Conservation (phyloP, 495 filamentous ascomycete species). For the Annulohypoxylon nitens region DNA sequence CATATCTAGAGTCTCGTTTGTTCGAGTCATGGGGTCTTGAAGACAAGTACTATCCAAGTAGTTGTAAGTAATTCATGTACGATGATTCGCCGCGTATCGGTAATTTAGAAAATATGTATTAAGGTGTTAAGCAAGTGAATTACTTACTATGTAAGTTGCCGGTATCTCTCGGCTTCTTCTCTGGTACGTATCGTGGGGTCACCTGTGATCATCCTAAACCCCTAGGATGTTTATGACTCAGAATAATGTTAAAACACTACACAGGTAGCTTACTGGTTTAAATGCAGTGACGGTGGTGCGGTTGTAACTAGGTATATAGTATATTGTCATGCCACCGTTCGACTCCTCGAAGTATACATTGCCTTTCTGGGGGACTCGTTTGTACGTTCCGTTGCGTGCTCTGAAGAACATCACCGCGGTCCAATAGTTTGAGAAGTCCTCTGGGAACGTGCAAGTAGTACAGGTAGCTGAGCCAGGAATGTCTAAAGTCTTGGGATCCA, state of each 20-base stretch:
- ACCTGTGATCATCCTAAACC: slow-evolving; percentile 52
- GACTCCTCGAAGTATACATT: slow-evolving; percentile 55
- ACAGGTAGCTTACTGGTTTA: slow-evolving; percentile 39
- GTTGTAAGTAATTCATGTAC: neutral
- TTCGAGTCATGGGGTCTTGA: slow-evolving; percentile 49
- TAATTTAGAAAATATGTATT: too few species aligned
- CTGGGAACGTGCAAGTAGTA: slow-evolving; percentile 52
- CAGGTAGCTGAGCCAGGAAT: slow-evolving; percentile 50
- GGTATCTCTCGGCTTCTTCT: slow-evolving; percentile 47
- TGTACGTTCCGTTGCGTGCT: slow-evolving; percentile 53
- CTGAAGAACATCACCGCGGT: slow-evolving; percentile 53
- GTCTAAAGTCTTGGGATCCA: slow-evolving; percentile 49
- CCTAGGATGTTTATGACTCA: slow-evolving; percentile 32
- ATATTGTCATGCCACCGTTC: slow-evolving; percentile 56
- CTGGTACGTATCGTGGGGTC: slow-evolving; percentile 47
- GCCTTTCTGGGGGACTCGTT: slow-evolving; percentile 51
- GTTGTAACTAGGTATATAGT: slow-evolving; percentile 57
- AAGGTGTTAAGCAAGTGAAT: neutral
- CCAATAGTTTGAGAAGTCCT: slow-evolving; percentile 60
- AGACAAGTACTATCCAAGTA: slow-evolving; percentile 42
- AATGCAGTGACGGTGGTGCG: slow-evolving; percentile 53
- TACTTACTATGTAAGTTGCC: slow-evolving; percentile 51
- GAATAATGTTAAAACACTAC: too few species aligned
- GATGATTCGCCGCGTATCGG: too few species aligned
- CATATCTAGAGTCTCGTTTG: slow-evolving; percentile 50